Evolutionary conservation across 352 stramenopile genomes (phyloP), one percentile per base, ranked within the genome.

Genomic region (Phytophthora pistaciae): DNA sequence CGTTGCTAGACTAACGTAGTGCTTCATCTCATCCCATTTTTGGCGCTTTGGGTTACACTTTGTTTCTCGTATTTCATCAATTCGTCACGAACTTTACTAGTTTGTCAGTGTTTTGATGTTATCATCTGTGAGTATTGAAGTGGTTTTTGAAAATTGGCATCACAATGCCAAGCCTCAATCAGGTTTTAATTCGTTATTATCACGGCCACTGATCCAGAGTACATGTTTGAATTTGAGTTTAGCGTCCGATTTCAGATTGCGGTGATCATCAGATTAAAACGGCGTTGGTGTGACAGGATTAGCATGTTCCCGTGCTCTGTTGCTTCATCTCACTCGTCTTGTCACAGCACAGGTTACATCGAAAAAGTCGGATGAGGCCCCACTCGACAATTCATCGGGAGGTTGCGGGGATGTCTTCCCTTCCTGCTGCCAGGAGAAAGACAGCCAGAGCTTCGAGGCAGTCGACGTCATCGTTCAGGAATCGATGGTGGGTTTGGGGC

Each of bases 221-320:
- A 33, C 29, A 33, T 33, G 5, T 33, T 33, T 33, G 1, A 33
- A 33, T 10, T 10, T 7, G 29, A 7, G 29, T 33, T 33, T 33
- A 8, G 29, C 29, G 29, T 9, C 29, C 3, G 29, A 33, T 33
- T 33, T 10, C 29, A 33, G 29, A 33, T 33, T 33, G 29, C 8
- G n/a, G 44, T 52, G 44, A 23, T 52, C n/a, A 13, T 16, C n/a
- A 58, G 52, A 38, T 44, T 58, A 58, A 58, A 58, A 42, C 42
- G 23, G 52, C 25, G n/a, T 58, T 14, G 23, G 16, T 58, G 52
- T 42, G 52, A 58, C 52, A 56, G 40, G 50, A 29, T 53, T 3
- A 14, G 46, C 46, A 56, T 56, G 23, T 20, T 36, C 52, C 27
- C 52, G 27, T 58, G 27, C 18, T 21, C 11, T 18, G 36, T 42